Percentiles rank a stretch among this genome's conserved stretches.
phyloP scores from a whole-genome alignment of 2,329 filamentous ascomycete genomes.

The Acrodontium crateriforme region DNA sequence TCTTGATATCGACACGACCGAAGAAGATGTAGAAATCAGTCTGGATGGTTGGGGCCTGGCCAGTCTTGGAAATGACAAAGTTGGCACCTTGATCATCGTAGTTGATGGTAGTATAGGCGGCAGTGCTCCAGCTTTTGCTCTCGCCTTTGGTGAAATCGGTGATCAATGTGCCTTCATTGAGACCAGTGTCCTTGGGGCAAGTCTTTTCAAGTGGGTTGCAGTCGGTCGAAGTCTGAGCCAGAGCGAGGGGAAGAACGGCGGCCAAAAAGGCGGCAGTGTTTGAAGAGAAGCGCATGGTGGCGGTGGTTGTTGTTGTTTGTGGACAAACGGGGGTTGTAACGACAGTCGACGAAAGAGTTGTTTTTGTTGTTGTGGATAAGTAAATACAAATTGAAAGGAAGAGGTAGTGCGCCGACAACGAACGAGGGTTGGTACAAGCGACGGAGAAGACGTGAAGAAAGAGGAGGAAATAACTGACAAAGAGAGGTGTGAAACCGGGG shows the following conservation, averaged over 20 bases:
- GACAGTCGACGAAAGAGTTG: too few species aligned
- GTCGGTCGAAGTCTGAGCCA: conserved; percentile 60
- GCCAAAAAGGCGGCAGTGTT: conserved; percentile 23
- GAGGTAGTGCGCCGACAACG: too few species aligned
- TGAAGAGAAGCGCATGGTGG: conserved; percentile 19
- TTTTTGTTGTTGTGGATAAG: too few species aligned
- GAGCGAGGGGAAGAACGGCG: conserved; percentile 31
- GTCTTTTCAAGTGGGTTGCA: conserved; percentile 64
- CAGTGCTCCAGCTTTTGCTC: conserved; percentile 45
- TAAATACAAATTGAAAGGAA: too few species aligned
- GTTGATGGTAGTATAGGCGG: conserved; percentile 49
- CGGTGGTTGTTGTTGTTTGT: not conserved
- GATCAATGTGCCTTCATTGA: conserved; percentile 43
- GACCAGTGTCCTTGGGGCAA: conserved; percentile 58
- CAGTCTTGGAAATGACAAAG: conserved; percentile 56
- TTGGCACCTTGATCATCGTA: conserved; percentile 51
- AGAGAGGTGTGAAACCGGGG: too few species aligned
- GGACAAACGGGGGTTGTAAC: too few species aligned
- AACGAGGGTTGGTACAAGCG: too few species aligned
- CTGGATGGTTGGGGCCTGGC: conserved; percentile 65
- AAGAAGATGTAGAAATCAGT: conserved; percentile 77
- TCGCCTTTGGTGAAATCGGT: conserved; percentile 42
- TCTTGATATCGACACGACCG: conserved; percentile 60
- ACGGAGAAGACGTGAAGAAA: too few species aligned
- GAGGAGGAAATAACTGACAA: too few species aligned